Percentiles rank a stretch among this genome's conserved stretches.
These are phyloP conservation scores for Stereum hirsutum DNA, from an alignment of 1,284 basidiomycete genomes.

Conservation along the genomic window DNA sequence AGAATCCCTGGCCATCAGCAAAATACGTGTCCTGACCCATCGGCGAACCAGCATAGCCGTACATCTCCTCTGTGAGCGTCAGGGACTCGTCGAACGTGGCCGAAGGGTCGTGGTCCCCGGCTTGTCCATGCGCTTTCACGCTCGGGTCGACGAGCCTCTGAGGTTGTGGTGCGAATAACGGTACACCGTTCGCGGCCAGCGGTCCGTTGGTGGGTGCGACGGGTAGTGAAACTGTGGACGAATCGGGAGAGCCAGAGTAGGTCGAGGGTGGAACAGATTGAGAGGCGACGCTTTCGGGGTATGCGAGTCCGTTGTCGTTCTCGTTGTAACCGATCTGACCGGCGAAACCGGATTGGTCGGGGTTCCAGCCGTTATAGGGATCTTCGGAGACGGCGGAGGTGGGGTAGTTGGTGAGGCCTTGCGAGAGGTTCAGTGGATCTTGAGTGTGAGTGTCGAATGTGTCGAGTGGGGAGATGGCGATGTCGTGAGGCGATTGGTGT, in stretches of 20 bases:
- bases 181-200: too few relatives aligned
- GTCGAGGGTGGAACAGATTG: slow-evolving; percentile 29
- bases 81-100: too few relatives aligned
- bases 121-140: too few relatives aligned
- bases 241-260: slow-evolving; percentile 36
- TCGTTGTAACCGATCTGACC: background rate
- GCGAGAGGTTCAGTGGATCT: slow-evolving; percentile 13
- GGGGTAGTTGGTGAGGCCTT: slow-evolving; percentile 18
- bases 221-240: slow-evolving; percentile 27
- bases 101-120: too few relatives aligned
- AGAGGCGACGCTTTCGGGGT: slow-evolving; percentile 9
- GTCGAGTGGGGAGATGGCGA: slow-evolving; percentile 22
- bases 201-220: too few relatives aligned
- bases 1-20: too few relatives aligned
- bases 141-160: too few relatives aligned
- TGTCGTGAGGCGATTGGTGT: slow-evolving; percentile 9
- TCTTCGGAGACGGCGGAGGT: background rate
- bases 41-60: too few relatives aligned
- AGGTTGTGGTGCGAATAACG: slow-evolving; percentile 20
- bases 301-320: background rate
- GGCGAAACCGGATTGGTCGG: background rate
- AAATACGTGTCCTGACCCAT: too few relatives aligned
- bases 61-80: too few relatives aligned
- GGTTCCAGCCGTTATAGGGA: background rate
- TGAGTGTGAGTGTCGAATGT: slow-evolving; percentile 6